phyloP scores from a whole-genome alignment of 2,329 filamentous ascomycete genomes.

The Furcasterigmium furcatum region DNA sequence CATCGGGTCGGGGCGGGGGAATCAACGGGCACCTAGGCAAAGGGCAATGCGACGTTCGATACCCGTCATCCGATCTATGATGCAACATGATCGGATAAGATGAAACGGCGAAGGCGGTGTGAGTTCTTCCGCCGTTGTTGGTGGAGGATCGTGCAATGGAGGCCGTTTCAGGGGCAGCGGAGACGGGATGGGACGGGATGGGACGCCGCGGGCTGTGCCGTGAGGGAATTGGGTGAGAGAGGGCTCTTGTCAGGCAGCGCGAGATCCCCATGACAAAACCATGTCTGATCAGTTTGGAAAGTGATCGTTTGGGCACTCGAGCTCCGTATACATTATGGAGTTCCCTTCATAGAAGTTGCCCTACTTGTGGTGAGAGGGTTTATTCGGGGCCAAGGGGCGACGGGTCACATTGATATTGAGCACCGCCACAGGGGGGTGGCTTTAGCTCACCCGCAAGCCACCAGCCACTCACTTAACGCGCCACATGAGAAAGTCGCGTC shows the following conservation, averaged over 20 bases:
- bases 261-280: too few relatives aligned
- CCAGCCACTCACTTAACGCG: constrained; percentile 1
- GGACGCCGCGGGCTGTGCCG: too few relatives aligned
- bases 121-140: neutral
- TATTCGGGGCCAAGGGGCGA: too few relatives aligned
- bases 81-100: neutral
- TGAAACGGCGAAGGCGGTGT: neutral
- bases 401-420: too few relatives aligned
- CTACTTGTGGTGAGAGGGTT: too few relatives aligned
- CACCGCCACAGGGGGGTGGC: neutral
- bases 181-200: too few relatives aligned
- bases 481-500: constrained; percentile 4
- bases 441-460: neutral
- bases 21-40: neutral
- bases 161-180: neutral
- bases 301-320: too few relatives aligned
- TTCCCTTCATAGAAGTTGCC: too few relatives aligned
- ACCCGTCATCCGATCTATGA: neutral
- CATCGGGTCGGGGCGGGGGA: neutral
- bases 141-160: neutral
- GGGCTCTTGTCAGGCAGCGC: too few relatives aligned
- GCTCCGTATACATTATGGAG: too few relatives aligned
- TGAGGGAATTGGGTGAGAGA: too few relatives aligned
- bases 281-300: too few relatives aligned
- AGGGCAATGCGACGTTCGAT: neutral